Conservation (phyloP, 768 basidiomycete species). For the Lentinula boryana region DNA sequence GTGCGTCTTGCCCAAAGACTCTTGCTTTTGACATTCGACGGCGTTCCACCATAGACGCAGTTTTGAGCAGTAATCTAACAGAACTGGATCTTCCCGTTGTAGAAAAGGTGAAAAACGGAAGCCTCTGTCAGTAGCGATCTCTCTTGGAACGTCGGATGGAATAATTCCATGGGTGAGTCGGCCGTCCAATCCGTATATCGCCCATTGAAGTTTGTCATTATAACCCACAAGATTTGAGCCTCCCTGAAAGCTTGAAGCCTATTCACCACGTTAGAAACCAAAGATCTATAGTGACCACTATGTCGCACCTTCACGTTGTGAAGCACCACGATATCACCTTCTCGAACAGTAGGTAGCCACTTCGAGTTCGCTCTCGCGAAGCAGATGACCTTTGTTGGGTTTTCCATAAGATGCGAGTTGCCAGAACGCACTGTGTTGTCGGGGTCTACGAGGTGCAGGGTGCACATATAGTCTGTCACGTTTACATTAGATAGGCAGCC, state of each 20-base stretch:
- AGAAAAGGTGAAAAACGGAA: conserved; percentile 41
- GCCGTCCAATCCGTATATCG: conserved; percentile 37
- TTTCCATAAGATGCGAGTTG: not conserved
- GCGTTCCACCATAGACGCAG: conserved; percentile 50
- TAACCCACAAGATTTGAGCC: conserved; percentile 36
- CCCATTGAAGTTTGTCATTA: conserved; percentile 45
- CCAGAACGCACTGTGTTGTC: not conserved
- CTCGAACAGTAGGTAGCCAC: conserved; percentile 44
- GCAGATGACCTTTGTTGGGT: conserved; percentile 34
- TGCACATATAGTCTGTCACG: not conserved
- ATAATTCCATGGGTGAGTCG: conserved; percentile 31
- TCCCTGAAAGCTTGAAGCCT: conserved; percentile 29
- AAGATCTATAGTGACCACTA: not conserved
- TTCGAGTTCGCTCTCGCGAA: conserved; percentile 42
- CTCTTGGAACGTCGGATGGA: conserved; percentile 16
- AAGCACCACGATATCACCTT: conserved; percentile 49
- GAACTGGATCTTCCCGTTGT: conserved; percentile 19
- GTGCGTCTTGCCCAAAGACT: conserved; percentile 4
- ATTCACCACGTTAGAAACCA: not conserved
- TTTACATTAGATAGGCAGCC: not conserved
- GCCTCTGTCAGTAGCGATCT: conserved; percentile 10
- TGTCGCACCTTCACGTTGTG: conserved; percentile 40
- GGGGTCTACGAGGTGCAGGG: conserved; percentile 2
- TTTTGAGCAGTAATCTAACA: conserved; percentile 35
- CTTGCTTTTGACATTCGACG: conserved; percentile 17